phyloP scores from a whole-genome alignment of 208 protist genomes.

The Porcisia hertigi region DNA sequence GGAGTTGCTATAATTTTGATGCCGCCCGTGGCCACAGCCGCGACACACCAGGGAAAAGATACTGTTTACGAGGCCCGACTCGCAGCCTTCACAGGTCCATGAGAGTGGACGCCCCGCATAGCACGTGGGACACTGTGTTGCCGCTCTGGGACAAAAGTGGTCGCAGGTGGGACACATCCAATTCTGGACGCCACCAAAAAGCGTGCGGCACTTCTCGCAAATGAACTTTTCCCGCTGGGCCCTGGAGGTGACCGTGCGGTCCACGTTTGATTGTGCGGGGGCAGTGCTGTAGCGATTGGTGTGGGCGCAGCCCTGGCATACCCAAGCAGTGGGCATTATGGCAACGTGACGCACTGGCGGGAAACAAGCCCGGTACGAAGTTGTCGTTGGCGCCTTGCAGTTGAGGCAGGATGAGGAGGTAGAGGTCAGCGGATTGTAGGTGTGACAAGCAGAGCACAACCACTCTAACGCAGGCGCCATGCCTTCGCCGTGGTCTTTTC shows the following conservation, averaged over 20 bases:
- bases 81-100: slow-evolving; percentile 66
- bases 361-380: slow-evolving; percentile 42
- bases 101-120: slow-evolving; percentile 39
- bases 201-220: slow-evolving; percentile 42
- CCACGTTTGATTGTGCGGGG: neutral
- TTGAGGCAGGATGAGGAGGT: slow-evolving; percentile 30
- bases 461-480: slow-evolving; percentile 37
- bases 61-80: slow-evolving; percentile 28
- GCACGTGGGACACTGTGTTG: slow-evolving; percentile 69
- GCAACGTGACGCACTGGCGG: slow-evolving; percentile 68
- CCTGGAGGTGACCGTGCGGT: neutral
- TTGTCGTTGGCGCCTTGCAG: slow-evolving; percentile 40
- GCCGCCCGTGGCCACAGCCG: slow-evolving; percentile 35
- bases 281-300: slow-evolving; percentile 18
- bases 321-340: slow-evolving; percentile 64
- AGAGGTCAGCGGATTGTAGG: slow-evolving; percentile 51
- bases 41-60: slow-evolving; percentile 50
- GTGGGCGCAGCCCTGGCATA: slow-evolving; percentile 53
- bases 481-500: neutral
- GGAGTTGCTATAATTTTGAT: slow-evolving; percentile 33
- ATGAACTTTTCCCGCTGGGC: slow-evolving; percentile 52
- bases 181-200: slow-evolving; percentile 62
- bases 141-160: slow-evolving; percentile 60
- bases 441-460: slow-evolving; percentile 62
- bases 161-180: slow-evolving; percentile 77